Evolutionary conservation across 306 rosid species (phyloP), one percentile per base, ranked within the genome.

Genomic region (Quercus variabilis): DNA sequence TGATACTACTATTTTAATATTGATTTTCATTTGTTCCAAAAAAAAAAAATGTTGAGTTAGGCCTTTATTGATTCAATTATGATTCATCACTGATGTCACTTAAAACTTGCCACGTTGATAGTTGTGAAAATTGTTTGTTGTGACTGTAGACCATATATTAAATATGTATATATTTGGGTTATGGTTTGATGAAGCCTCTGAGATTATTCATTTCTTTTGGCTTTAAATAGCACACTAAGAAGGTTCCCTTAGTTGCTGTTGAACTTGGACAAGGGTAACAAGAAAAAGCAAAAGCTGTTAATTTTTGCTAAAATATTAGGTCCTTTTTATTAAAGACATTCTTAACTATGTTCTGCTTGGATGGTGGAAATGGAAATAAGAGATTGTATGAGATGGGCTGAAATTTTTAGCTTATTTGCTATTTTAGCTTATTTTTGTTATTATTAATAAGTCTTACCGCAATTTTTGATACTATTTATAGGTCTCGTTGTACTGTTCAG

Each of bases 401-500:
- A 1, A 9, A 41, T 78, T 78, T 76, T 67, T 3, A 35, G 2
- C 8, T 1, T 5, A 35, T 35, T 35, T 35, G 8, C 38, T 5
- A 33, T 5, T 33, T 35, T 35, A 5, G 2, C 7, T 35, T 35
- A 33, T 35, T 35, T 31, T 31, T 31, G 1, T 3, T 31, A 4
- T 0, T 30, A 30, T 30, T 30, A 4, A 4, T 30, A 3, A 2
- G 4, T 3, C 4, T 30, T 0, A 30, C 0, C 0, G 6, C 1
- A 5, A 6, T 33, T 33, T 33, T 5, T 5, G 4, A 33, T 33
- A 33, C 0, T 33, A 5, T 33, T 33, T 33, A 33, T 33, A 0
- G 0, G 1, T 33, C 2, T 0, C 0, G 5, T 0, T 0, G 0
- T 33, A 1, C 0, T 35, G 1, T 35, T 35, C 0, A 1, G 0